These are phyloP conservation scores for Huntiella abstrusa DNA, from an alignment of 2,329 filamentous ascomycete species.

Conservation along the genomic window DNA sequence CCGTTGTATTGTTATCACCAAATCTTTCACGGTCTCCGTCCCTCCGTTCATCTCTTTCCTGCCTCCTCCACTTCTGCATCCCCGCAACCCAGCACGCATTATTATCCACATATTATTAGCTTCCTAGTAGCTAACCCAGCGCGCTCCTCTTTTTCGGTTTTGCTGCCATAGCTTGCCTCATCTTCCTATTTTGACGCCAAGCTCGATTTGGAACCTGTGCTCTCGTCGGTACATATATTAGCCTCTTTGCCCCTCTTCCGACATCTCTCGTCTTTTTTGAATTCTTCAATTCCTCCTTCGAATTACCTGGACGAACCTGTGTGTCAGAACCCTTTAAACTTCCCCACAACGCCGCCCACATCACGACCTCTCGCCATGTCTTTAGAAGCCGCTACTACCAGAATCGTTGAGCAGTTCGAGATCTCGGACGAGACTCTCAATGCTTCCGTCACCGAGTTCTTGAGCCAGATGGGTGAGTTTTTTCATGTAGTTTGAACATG, in stretches of 20 bases:
- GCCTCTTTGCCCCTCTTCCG: slow-evolving; percentile 11
- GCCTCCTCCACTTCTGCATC: neutral
- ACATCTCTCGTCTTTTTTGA: slow-evolving; percentile 9
- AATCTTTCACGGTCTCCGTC: neutral
- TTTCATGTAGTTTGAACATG: neutral
- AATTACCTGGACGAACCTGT: slow-evolving; percentile 24
- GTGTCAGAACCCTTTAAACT: slow-evolving; percentile 29
- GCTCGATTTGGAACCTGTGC: slow-evolving; percentile 19
- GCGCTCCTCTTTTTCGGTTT: slow-evolving; percentile 5
- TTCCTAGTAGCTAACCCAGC: slow-evolving; percentile 1
- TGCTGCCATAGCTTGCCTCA: slow-evolving; percentile 16
- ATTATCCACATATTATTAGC: slow-evolving; percentile 21
- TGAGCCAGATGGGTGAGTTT: slow-evolving; percentile 55
- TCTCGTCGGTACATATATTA: slow-evolving; percentile 22
- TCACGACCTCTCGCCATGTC: slow-evolving; percentile 41
- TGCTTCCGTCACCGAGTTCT: slow-evolving; percentile 65
- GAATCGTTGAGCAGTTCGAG: slow-evolving; percentile 70
- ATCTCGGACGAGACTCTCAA: slow-evolving; percentile 63
- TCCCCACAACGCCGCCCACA: slow-evolving; percentile 33
- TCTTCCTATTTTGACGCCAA: slow-evolving; percentile 11
- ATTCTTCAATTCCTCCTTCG: slow-evolving; percentile 13
- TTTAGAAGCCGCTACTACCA: slow-evolving; percentile 52
- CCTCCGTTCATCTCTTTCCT: neutral
- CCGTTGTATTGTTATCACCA: neutral
- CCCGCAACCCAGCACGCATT: slow-evolving; percentile 17